Percentiles rank a stretch among this genome's conserved stretches.
Evolutionary conservation across 495 filamentous ascomycete genomes (phyloP).

Genomic region (Penicillium bovifimosum): DNA sequence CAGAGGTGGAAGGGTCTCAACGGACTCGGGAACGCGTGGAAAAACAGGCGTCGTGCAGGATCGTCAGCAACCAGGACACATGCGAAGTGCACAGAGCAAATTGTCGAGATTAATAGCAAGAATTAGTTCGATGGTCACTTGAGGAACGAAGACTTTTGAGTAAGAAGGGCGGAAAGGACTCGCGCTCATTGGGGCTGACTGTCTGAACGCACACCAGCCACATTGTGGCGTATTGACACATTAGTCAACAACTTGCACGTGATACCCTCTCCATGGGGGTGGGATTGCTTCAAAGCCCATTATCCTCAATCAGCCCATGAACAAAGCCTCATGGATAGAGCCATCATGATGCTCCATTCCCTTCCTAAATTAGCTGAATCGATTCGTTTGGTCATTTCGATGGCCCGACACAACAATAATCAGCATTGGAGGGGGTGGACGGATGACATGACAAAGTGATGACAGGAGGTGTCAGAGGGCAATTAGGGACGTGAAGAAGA

Average conservation of each 20-base stretch:
- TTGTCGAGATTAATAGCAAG: constrained; percentile 7
- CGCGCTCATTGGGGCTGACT: constrained; percentile 13
- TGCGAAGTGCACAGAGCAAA: not conserved
- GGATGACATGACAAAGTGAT: constrained; percentile 7
- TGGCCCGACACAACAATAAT: not conserved
- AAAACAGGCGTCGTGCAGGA: constrained; percentile 1
- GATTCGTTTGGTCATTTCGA: not conserved
- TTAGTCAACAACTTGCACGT: constrained; percentile 23
- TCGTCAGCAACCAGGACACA: not conserved
- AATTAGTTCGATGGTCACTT: constrained; percentile 6
- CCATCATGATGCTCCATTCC: not conserved
- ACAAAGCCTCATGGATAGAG: constrained; percentile 2
- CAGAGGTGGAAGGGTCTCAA: constrained; percentile 16
- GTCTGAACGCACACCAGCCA: constrained; percentile 16
- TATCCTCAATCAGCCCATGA: constrained; percentile 1
- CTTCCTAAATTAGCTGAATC: not conserved
- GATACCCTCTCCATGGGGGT: constrained; percentile 14
- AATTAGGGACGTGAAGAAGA: constrained; percentile 19
- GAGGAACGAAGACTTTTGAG: constrained; percentile 2
- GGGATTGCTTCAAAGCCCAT: constrained; percentile 8
- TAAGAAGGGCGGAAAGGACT: constrained; percentile 24
- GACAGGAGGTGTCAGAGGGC: constrained; percentile 28
- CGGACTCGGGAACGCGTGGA: constrained; percentile 23
- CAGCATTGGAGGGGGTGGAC: not conserved
- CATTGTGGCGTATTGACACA: constrained; percentile 11